phyloP scores from a whole-genome alignment of 257 asterid genomes.

The Cinchona pubescens region DNA sequence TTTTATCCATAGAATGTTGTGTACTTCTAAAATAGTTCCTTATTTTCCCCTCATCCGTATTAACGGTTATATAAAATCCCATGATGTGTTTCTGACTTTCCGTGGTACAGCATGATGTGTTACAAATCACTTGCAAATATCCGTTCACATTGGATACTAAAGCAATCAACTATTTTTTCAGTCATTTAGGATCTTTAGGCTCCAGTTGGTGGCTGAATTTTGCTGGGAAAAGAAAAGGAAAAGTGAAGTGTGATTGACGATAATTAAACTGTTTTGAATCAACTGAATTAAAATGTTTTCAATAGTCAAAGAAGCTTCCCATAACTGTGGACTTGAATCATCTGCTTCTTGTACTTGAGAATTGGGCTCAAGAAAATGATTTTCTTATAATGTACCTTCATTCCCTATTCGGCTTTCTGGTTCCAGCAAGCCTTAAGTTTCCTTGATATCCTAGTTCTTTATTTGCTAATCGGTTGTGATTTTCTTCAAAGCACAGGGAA shows the following conservation, averaged over 20 bases:
- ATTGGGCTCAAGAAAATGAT: not conserved
- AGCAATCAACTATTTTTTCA: not conserved
- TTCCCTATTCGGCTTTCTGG: not conserved
- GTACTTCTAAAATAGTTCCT: not conserved
- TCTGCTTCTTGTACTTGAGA: not conserved
- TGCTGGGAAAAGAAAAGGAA: not conserved
- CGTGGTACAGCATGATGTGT: not conserved
- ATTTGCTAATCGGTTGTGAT: not conserved
- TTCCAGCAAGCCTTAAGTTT: not conserved
- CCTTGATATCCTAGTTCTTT: not conserved
- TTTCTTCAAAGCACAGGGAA: not conserved
- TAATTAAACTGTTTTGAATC: not conserved
- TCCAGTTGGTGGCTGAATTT: not conserved
- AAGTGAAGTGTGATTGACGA: not conserved
- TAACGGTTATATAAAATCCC: not conserved
- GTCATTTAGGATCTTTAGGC: not conserved
- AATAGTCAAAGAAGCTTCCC: not conserved
- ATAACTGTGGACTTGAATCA: not conserved
- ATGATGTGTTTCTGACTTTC: not conserved
- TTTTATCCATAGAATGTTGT: not conserved
- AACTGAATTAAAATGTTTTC: not conserved
- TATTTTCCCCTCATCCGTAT: not conserved
- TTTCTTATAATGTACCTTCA: not conserved
- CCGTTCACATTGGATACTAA: not conserved
- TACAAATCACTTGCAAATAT: not conserved